These are phyloP conservation scores for Ceraceosorus bombacis DNA, from an alignment of 1,284 basidiomycete genomes.

Conservation along the genomic window DNA sequence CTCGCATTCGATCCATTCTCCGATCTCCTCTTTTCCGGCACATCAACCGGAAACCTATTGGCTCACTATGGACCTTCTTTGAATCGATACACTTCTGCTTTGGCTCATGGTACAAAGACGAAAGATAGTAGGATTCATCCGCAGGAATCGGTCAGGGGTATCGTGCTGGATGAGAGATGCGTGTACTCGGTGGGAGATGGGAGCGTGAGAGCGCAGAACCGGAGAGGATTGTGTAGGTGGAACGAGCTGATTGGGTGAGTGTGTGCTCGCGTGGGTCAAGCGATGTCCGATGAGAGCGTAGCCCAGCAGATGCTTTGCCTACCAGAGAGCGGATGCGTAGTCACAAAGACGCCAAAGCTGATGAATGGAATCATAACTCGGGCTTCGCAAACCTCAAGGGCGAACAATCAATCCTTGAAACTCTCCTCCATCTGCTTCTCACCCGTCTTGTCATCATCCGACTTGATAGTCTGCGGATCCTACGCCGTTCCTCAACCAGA, in stretches of 20 bases:
- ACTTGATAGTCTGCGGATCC: conserved; percentile 39
- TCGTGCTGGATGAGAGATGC: conserved; percentile 46
- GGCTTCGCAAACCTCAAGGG: not conserved
- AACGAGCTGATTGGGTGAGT: conserved; percentile 6
- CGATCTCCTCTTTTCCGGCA: conserved; percentile 81
- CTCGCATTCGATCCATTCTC: conserved; percentile 80
- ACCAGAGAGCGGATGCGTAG: not conserved
- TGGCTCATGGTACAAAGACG: conserved; percentile 56
- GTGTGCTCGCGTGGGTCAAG: not conserved
- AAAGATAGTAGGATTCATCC: conserved; percentile 50
- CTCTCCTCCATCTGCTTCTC: conserved; percentile 42
- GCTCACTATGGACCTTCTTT: conserved; percentile 66
- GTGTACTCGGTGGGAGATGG: conserved; percentile 47
- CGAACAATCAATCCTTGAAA: not conserved
- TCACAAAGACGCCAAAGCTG: conserved; percentile 2
- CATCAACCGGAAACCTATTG: conserved; percentile 63
- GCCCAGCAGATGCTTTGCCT: not conserved
- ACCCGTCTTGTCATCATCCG: conserved; percentile 35
- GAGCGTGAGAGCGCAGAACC: conserved; percentile 48
- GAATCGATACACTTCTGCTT: conserved; percentile 54
- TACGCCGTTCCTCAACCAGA: conserved; percentile 9
- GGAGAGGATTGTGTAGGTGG: conserved; percentile 50
- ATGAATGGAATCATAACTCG: not conserved
- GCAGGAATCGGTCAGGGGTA: conserved; percentile 37
- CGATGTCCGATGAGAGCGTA: not conserved